Evolutionary conservation across 2,329 filamentous ascomycete species (phyloP), one percentile per base, ranked within the genome.

Genomic region (Talaromyces sp.): DNA sequence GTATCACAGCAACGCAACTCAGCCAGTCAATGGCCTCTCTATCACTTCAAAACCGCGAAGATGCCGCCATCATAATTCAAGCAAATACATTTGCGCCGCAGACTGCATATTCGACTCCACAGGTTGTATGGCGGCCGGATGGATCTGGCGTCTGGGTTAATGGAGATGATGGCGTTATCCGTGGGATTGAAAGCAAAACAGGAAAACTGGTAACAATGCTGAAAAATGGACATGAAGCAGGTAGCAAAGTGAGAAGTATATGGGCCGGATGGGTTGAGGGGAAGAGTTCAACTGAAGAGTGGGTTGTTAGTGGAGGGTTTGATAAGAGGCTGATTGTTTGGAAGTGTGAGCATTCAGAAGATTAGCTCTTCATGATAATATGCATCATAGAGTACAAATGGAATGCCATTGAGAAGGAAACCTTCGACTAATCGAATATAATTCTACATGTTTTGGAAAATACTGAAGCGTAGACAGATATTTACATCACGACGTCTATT

Each of bases 101-200:
- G 72, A 88, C 86, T 35, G 79, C 83, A 0, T 89, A 89, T 72
- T 87, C 85, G 25, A 89, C 86, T 6, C 87, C 87, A 8, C 82
- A 85, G 61, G 77, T 89, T 7, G 82, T 81, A 6, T 89, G 87
- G 87, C 76, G 87, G 31, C 86, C 86, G 1, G 82, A 87, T 71
- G 86, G 86, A 0, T 83, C 80, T 49, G 87, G 87, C 0, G 76
- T 89, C 0, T 89, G 85, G 81, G 85, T 89, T 13, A 89, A 87
- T 75, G 85, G 85, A 3, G 87, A 89, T 69, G 87, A 89, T 72
- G 87, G 87, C 0, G 78, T 85, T 8, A 79, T 89, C 33, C 78
- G 87, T 57, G 87, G 87, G 0, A 77, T 89, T 7, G 87, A 89
- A 72, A 78, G 81, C 3, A 82, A 75, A 63, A 87, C 81, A 1